Evolutionary conservation across 2,329 filamentous ascomycete species (phyloP).

Genomic region (Alternaria ventricosa): DNA sequence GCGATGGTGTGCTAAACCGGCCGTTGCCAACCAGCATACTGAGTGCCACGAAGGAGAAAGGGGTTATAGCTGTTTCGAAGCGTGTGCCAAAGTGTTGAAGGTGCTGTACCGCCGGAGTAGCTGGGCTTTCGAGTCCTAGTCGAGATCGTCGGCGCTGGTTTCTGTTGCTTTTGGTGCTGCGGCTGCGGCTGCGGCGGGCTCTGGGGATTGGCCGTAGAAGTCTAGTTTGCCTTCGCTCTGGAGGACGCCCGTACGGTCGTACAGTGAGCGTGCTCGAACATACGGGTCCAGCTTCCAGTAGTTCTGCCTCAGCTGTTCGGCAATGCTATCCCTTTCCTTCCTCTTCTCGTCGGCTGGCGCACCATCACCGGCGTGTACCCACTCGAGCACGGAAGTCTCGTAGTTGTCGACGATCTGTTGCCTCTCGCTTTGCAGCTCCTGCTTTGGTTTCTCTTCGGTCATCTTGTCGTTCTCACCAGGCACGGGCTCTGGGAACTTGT

Average conservation of each 20-base stretch:
- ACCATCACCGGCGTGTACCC: constrained; percentile 66
- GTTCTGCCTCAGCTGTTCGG: constrained; percentile 69
- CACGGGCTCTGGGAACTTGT: constrained; percentile 79
- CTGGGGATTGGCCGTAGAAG: constrained; percentile 65
- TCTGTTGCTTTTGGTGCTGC: constrained; percentile 16
- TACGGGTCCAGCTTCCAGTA: constrained; percentile 95
- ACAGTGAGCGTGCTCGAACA: constrained; percentile 79
- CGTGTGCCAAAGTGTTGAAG: neutral
- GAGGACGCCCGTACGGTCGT: constrained; percentile 81
- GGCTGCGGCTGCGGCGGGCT: constrained; percentile 9
- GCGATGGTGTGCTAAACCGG: neutral
- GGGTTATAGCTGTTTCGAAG: neutral
- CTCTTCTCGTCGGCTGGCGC: constrained; percentile 54
- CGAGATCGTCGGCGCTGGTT: constrained; percentile 45
- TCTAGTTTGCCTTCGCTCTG: constrained; percentile 70
- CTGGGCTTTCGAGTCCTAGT: constrained; percentile 26
- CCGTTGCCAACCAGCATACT: neutral
- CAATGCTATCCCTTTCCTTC: constrained; percentile 66
- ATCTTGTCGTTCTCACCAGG: constrained; percentile 78
- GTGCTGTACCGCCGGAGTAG: neutral
- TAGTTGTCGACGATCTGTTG: constrained; percentile 72
- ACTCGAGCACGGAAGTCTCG: constrained; percentile 75
- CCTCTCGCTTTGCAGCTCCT: constrained; percentile 69
- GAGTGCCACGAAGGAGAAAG: neutral
- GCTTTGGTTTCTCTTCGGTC: constrained; percentile 66